Evolutionary conservation across 1,139 yeast species (phyloP).

Genomic region (Petasospora fabianii): DNA sequence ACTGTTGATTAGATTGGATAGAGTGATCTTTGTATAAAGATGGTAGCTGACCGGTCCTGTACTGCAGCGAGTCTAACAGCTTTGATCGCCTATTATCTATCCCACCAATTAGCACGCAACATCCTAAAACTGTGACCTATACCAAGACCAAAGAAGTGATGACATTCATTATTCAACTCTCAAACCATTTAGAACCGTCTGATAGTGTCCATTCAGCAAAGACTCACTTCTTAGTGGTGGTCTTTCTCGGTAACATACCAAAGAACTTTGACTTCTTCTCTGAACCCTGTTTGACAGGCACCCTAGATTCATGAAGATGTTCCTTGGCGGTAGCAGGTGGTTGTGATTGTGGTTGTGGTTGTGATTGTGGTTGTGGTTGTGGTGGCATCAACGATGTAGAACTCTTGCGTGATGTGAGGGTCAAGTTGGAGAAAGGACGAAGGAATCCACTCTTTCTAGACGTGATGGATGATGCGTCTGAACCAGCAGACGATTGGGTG

Average conservation of each 20-base stretch:
- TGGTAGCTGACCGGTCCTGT: too few relatives aligned
- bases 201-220: too few relatives aligned
- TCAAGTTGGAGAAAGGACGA: slow-evolving; percentile 1
- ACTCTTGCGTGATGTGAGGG: background rate
- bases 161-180: too few relatives aligned
- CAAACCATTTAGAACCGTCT: too few relatives aligned
- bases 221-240: slow-evolving; percentile 2
- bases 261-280: slow-evolving; percentile 3
- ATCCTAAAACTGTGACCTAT: too few relatives aligned
- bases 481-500: background rate
- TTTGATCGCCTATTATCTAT: too few relatives aligned
- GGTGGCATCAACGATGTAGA: background rate
- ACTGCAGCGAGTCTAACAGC: too few relatives aligned
- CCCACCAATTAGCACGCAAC: too few relatives aligned
- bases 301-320: background rate
- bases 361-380: background rate
- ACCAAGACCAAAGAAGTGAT: too few relatives aligned
- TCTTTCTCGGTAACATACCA: background rate
- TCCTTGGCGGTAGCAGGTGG: background rate
- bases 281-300: background rate
- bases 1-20: too few relatives aligned
- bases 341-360: too few relatives aligned
- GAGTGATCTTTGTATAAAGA: too few relatives aligned
- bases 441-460: slow-evolving; percentile 3
- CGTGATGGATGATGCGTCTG: background rate